Base-by-base conservation (phyloP, 768 basidiomycete genomes). In the Exidia glandulosa region DNA sequence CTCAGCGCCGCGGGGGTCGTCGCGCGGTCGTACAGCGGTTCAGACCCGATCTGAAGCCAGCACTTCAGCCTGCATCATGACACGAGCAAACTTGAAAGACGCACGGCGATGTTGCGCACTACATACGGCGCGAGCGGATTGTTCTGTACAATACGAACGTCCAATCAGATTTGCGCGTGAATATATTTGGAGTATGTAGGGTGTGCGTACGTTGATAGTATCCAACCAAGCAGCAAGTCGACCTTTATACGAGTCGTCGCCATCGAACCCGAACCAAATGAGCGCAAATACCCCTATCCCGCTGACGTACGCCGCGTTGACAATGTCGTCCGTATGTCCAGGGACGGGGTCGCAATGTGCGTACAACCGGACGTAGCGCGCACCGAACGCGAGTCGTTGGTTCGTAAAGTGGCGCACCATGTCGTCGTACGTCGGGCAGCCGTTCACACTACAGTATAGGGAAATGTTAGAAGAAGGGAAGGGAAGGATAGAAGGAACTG, bases 301-400 rank as follows among this genome's bases (percentile, higher is more conserved):
- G 12, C 59, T 57, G 1, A 16, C 30, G 13, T 56, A 60, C 7
- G 61, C 61, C 7, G 61, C 61, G 7, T 41, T 41, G 32, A 62
- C 36, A 10, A 62, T 25, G 37, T 32, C 23, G 59, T 59, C 41
- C 9, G 30, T 59, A 32, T 52, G 55, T 7, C 45, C 59, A 16
- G 29, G n/a, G 36, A 19, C 23, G 23, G 30, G 29, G 32, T 62
- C 61, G 59, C 61, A 62, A 4, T 34, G 14, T 31, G 59, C 48
- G 54, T 62, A 62, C 29, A 59, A 27, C 6, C 61, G 61, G 16
- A 62, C 61, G 56, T 62, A 62, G 55, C 61, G 61, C 2, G 61
- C 61, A 14, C 36, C 34, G 45, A 56, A 62, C n/a, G 34, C 30
- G 19, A 27, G 16, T 23, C 57, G 45, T 59, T 60, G 60, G 52